These are phyloP conservation scores for Xylaria scruposa DNA, from an alignment of 495 filamentous ascomycete genomes.

Conservation along the genomic window DNA sequence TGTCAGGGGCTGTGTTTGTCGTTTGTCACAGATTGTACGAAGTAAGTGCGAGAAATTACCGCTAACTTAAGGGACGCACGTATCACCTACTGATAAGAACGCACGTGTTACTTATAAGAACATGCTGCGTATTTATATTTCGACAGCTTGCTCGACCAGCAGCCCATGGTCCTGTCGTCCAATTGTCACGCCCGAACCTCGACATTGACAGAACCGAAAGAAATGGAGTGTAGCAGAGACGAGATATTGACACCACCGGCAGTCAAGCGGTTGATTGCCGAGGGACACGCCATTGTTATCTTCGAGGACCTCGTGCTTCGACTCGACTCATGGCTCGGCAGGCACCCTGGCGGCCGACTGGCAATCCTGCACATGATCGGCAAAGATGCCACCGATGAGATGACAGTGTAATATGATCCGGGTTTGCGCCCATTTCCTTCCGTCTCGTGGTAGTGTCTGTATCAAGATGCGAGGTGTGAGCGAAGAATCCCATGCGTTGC, in stretches of 20 bases:
- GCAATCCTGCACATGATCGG: slow-evolving; percentile 59
- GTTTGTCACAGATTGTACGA: background rate
- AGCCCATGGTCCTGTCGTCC: background rate
- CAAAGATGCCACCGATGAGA: slow-evolving; percentile 59
- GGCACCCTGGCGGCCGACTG: slow-evolving; percentile 54
- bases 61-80: background rate
- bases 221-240: slow-evolving; percentile 8
- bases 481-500: background rate
- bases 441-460: background rate
- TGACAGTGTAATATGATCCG: slow-evolving; percentile 45
- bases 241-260: slow-evolving; percentile 31
- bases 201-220: background rate
- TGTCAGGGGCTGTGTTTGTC: background rate
- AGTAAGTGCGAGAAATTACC: background rate
- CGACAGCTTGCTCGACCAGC: background rate
- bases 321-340: slow-evolving; percentile 53
- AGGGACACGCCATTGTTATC: slow-evolving; percentile 54
- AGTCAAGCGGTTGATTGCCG: slow-evolving; percentile 51
- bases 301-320: slow-evolving; percentile 50
- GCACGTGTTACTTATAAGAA: background rate
- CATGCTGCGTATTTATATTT: background rate
- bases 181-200: background rate
- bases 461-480: slow-evolving; percentile 19
- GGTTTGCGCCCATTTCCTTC: slow-evolving; percentile 19
- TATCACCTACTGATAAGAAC: background rate